Base-by-base conservation (phyloP, 768 basidiomycete species). In the Pulveroboletus ravenelii region DNA sequence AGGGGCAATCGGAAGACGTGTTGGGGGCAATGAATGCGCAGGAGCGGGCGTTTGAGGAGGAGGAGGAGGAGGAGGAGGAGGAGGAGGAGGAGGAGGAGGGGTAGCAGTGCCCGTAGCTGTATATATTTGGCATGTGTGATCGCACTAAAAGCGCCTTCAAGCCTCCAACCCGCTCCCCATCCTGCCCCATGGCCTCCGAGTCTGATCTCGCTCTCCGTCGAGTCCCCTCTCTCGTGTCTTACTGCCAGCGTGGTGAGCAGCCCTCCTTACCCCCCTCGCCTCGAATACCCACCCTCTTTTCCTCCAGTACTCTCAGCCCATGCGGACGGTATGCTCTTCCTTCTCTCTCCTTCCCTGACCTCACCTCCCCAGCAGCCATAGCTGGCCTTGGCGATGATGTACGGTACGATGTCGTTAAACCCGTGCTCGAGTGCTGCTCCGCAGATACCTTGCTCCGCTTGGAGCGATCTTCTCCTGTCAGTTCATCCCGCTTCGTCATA, bases 21-120 rank as follows among this genome's bases (percentile, higher is more conserved):
- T 72, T 90, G 18, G 89, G 87, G 30, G 88, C 89, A 30, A 89
- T 93, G 84, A 85, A 79, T 35, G 89, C 88, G 1, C 80, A 89
- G 62, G 82, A 84, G 61, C 71, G 72, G 51, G 74, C 74, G 35
- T 78, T 78, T 50, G 77, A 78, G 47, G 72, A 66, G 5, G 75
- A 78, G 27, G 82, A 79, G 14, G 60, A 49, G 17, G 38, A 49
- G 41, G 44, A 49, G 34, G 59, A 50, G 14, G 77, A 78, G 50
- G 72, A 65, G 7, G 43, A 34, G 34, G 56, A 56, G 23, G 59
- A 52, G 27, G 47, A 53, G 34, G 30, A 48, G 40, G 25, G 48
- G 37, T 48, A 45, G 17, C 27, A 25, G 9, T 23, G 6, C 8
- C n/a, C 13, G n/a, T n/a, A 9, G 12, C 57, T 38, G 23, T 53